A percentile compares a stretch with the other conserved stretches of the same genome.
Conservation (phyloP, 805 yeast genomes). For the Ogataea trehaloabstinens region DNA sequence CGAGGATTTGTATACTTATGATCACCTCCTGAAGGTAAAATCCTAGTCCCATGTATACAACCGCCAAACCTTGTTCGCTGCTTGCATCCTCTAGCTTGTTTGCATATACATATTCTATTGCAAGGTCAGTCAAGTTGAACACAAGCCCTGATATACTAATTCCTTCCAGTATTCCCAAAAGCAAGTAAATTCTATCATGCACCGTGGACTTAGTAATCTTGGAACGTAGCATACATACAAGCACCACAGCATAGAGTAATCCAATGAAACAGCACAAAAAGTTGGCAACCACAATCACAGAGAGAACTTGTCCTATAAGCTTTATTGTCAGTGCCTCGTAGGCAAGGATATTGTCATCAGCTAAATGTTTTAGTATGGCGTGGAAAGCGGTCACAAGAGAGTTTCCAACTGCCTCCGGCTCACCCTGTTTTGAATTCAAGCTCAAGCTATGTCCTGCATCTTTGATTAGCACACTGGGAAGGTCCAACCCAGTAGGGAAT, state of each 20-base stretch:
- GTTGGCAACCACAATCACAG: conserved; percentile 8
- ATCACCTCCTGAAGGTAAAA: conserved; percentile 13
- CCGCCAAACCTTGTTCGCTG: conserved; percentile 17
- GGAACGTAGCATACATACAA: conserved; percentile 15
- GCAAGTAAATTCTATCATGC: conserved; percentile 4
- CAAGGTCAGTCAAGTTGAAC: conserved; percentile 11
- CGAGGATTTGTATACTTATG: conserved; percentile 11
- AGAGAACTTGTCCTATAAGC: conserved; percentile 15
- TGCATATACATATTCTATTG: conserved; percentile 15
- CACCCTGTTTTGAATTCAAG: conserved; percentile 37
- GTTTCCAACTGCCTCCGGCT: conserved; percentile 38
- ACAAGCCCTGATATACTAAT: conserved; percentile 10
- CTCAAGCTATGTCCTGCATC: conserved; percentile 51
- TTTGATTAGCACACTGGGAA: conserved; percentile 43
- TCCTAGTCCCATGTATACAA: conserved; percentile 19
- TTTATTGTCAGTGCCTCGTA: conserved; percentile 17
- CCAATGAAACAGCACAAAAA: conserved; percentile 12
- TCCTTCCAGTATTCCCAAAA: conserved; percentile 8
- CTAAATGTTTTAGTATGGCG: conserved; percentile 30
- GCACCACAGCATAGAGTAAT: conserved; percentile 15
- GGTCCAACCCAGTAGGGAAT: conserved; percentile 42
- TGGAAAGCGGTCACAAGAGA: conserved; percentile 41
- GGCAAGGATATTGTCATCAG: conserved; percentile 17
- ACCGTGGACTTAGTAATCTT: conserved; percentile 11
- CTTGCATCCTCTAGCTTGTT: conserved; percentile 15